Base-by-base conservation (phyloP, 1,139 yeast species). In the Geotrichum cucujoidarum region DNA sequence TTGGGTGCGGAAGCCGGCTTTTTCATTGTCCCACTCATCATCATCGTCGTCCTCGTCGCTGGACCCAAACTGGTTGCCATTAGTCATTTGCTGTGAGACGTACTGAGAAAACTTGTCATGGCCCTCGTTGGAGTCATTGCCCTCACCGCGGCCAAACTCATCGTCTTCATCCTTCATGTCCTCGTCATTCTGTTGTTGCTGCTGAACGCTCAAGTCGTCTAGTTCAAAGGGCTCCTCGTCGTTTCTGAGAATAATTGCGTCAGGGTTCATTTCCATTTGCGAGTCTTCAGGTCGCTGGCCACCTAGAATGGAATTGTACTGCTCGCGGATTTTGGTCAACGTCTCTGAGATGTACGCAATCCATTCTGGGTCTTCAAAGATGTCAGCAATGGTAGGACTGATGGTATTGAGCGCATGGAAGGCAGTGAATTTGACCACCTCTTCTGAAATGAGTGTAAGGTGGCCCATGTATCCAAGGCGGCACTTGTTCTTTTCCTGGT, bases 401-500 rank as follows among this genome's bases (percentile, higher is more conserved):
- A 83, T 68, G 1, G 80, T 69, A 54, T 74, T 77, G 33, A 82
- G 77, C 1, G 88, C 81, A 58, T 81, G 83, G 20, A 83, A 68
- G 42, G 87, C 88, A 27, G 90, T 84, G 65, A 92, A 92, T 64
- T 94, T 94, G 51, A 92, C 97, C 38, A 92, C 95, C 64, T 92
- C 99, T 63, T 94, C 98, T 8, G 97, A 47, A 54, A 94, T 90
- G 54, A 92, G 73, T 0, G 97, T 92, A 62, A 92, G 73, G 67
- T 92, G 98, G 25, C 99, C 99, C 95, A 92, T 94, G 65, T 85
- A 94, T 1, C 98, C 99, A 51, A 90, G 72, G 55, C 97, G 77
- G 55, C 87, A 75, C 48, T 80, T 78, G 47, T 73, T 70, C 43
- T 66, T 69, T 51, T 69, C 69, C 62, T 81, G 85, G 64, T 85